phyloP scores from a whole-genome alignment of 768 basidiomycete species.

The Mrakia frigida region DNA sequence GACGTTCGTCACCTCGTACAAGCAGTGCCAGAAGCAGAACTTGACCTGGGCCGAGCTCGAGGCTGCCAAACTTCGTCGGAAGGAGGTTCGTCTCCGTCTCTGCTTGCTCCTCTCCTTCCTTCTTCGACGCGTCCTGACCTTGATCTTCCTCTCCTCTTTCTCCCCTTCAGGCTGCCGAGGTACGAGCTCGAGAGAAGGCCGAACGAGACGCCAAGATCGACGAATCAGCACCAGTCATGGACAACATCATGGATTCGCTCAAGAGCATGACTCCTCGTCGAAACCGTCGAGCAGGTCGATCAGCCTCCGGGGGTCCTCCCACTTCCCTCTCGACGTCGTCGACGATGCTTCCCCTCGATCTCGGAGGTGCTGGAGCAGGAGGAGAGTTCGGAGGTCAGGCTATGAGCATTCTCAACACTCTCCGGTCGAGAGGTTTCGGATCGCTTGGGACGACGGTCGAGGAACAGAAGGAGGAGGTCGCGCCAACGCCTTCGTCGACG shows the following conservation, averaged over 20 bases:
- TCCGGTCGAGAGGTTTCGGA: neutral
- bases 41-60: slow-evolving; percentile 30
- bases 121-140: too few species aligned
- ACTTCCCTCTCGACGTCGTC: too few species aligned
- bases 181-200: slow-evolving; percentile 17
- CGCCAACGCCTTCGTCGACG: too few species aligned
- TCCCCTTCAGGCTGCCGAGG: slow-evolving; percentile 23
- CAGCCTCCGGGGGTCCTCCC: neutral
- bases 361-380: neutral
- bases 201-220: slow-evolving; percentile 24
- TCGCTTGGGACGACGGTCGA: neutral
- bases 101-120: neutral
- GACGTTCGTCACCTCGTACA: slow-evolving; percentile 88
- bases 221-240: slow-evolving; percentile 30
- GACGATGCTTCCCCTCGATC: neutral
- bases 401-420: slow-evolving; percentile 21
- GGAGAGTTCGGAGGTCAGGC: slow-evolving; percentile 24
- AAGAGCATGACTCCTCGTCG: slow-evolving; percentile 25
- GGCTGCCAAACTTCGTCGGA: slow-evolving; percentile 23
- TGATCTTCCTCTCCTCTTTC: neutral
- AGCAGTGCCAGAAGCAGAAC: slow-evolving; percentile 34
- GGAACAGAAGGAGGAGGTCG: neutral
- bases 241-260: slow-evolving; percentile 33
- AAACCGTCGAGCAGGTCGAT: neutral
- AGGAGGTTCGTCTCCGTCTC: slow-evolving; percentile 7